Conservation (phyloP, 2,329 filamentous ascomycete species). For the Aspergillus pseudoterreus region DNA sequence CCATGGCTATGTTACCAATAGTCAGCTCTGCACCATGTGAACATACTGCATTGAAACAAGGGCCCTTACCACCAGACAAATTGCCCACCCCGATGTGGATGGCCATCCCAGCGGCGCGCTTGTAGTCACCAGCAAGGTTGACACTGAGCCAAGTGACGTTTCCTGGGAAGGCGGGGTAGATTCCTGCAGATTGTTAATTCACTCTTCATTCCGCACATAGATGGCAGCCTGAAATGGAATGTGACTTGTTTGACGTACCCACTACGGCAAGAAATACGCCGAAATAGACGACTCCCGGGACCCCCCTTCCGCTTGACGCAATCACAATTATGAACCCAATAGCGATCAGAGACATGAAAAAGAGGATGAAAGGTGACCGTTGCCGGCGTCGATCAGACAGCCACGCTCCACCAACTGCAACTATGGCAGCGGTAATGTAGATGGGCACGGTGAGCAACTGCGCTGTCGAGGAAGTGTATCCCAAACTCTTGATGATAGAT, state of each 20-base stretch:
- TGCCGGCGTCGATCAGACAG: constrained; percentile 56
- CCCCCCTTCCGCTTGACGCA: constrained; percentile 26
- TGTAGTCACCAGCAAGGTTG: constrained; percentile 55
- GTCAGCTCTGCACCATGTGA: neutral
- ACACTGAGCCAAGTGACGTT: constrained; percentile 56
- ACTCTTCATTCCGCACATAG: neutral
- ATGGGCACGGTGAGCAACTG: constrained; percentile 41
- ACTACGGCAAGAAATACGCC: constrained; percentile 47
- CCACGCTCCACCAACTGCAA: constrained; percentile 47
- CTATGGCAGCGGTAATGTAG: constrained; percentile 37
- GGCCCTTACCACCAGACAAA: constrained; percentile 30
- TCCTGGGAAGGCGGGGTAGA: constrained; percentile 46
- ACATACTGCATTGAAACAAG: neutral
- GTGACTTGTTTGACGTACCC: constrained; percentile 25
- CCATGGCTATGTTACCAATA: constrained; percentile 51
- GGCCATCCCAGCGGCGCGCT: constrained; percentile 60
- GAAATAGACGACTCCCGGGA: constrained; percentile 45
- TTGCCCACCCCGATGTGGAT: constrained; percentile 62
- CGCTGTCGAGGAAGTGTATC: constrained; percentile 37
- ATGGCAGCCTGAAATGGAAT: neutral
- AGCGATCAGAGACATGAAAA: constrained; percentile 51
- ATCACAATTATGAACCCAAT: constrained; percentile 56
- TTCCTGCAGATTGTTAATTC: constrained; percentile 23
- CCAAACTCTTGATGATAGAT: constrained; percentile 40
- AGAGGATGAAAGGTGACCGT: constrained; percentile 53